A percentile compares a stretch with the other conserved stretches of the same genome.
Conservation (phyloP, 2,329 filamentous ascomycete species). For the Zymoseptoria pseudotritici region DNA sequence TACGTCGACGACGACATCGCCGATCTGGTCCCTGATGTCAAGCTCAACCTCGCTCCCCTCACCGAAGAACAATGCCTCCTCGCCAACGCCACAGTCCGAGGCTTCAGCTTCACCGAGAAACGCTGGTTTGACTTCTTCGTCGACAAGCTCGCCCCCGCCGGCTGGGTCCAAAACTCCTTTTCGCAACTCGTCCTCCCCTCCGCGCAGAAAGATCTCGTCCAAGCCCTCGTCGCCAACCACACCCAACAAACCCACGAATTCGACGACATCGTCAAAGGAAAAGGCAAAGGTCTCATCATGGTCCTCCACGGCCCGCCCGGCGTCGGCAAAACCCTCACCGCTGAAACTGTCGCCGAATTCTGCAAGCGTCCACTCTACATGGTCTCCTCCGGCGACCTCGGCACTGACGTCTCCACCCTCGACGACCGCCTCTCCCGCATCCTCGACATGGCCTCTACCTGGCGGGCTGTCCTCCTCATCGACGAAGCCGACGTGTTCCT, state of each 20-base stretch:
- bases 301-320: slow-evolving; percentile 34
- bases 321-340: slow-evolving; percentile 36
- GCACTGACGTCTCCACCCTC: slow-evolving; percentile 44
- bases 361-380: slow-evolving; percentile 39
- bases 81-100: slow-evolving; percentile 28
- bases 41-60: slow-evolving; percentile 18
- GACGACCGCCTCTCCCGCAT: slow-evolving; percentile 39
- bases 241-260: slow-evolving; percentile 20
- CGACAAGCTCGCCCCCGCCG: slow-evolving; percentile 24
- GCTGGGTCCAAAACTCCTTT: slow-evolving; percentile 28
- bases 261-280: slow-evolving; percentile 29
- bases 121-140: slow-evolving; percentile 32
- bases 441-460: slow-evolving; percentile 73
- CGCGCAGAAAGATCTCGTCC: slow-evolving; percentile 28
- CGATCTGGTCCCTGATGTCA: slow-evolving; percentile 16
- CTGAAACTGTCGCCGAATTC: slow-evolving; percentile 32
- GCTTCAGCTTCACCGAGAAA: slow-evolving; percentile 31
- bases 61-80: slow-evolving; percentile 25
- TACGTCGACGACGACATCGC: slow-evolving; percentile 17
- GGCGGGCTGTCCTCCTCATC: slow-evolving; percentile 79
- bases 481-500: slow-evolving; percentile 81
- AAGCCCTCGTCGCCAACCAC: slow-evolving; percentile 28
- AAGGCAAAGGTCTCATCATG: slow-evolving; percentile 35
- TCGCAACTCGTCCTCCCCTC: slow-evolving; percentile 26
- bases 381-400: slow-evolving; percentile 23